These are phyloP conservation scores for Picea sitchensis DNA, from an alignment of 75 land plant species.

Conservation along the genomic window DNA sequence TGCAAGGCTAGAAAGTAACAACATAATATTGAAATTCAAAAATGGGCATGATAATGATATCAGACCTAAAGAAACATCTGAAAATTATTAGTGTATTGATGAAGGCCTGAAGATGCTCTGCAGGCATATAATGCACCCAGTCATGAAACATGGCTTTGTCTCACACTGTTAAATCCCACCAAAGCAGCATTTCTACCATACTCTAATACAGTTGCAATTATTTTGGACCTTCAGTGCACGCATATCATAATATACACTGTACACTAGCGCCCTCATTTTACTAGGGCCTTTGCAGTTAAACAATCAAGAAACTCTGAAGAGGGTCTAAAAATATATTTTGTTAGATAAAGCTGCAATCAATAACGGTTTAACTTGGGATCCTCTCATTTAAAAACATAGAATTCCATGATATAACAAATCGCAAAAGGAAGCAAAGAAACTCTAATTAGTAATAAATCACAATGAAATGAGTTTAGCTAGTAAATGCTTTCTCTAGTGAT, in stretches of 20 bases:
- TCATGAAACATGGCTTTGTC: not conserved
- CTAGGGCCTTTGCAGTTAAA: too few species aligned
- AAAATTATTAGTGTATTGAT: not conserved
- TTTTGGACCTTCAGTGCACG: not conserved
- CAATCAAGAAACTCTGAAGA: too few species aligned
- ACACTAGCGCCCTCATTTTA: too few species aligned
- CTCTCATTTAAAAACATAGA: too few species aligned
- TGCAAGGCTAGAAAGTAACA: slow-evolving; percentile 17
- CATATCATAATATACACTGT: not conserved
- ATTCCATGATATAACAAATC: too few species aligned
- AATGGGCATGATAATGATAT: not conserved
- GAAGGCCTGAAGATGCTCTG: not conserved
- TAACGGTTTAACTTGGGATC: too few species aligned
- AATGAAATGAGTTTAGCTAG: too few species aligned
- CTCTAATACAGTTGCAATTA: not conserved
- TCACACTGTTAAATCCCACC: not conserved
- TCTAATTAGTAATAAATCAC: too few species aligned
- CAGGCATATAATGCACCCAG: not conserved
- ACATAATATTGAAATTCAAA: not conserved
- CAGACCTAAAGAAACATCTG: not conserved
- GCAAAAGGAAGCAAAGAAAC: too few species aligned
- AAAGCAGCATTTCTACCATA: not conserved
- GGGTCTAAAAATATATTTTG: too few species aligned
- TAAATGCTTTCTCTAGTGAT: too few species aligned
- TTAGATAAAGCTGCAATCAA: too few species aligned